phyloP scores from a whole-genome alignment of 768 basidiomycete genomes.

The Suillus bovinus region DNA sequence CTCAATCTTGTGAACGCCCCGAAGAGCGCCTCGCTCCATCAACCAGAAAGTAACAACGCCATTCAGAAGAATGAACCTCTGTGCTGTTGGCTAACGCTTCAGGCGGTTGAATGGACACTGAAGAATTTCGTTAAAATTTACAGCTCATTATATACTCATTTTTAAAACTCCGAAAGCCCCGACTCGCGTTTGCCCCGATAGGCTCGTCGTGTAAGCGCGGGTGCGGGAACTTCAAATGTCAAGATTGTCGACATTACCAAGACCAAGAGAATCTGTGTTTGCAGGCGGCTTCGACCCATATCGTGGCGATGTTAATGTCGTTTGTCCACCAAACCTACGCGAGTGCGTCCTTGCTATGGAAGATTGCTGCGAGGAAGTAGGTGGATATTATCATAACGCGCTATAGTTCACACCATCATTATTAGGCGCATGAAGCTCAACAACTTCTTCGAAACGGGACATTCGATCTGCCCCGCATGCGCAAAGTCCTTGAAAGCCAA shows the following conservation, averaged over 20 bases:
- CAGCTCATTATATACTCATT: slow-evolving; percentile 27
- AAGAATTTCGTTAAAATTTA: slow-evolving; percentile 28
- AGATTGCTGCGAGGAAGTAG: slow-evolving; percentile 78
- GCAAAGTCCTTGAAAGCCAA: slow-evolving; percentile 64
- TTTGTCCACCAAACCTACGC: slow-evolving; percentile 68
- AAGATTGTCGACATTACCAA: slow-evolving; percentile 49
- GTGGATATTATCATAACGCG: neutral
- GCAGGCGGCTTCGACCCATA: slow-evolving; percentile 65
- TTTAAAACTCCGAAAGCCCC: slow-evolving; percentile 28
- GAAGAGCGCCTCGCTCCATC: slow-evolving; percentile 71
- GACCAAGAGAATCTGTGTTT: slow-evolving; percentile 68
- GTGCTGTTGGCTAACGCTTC: slow-evolving; percentile 61
- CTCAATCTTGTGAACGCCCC: slow-evolving; percentile 54
- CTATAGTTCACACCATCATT: slow-evolving; percentile 9
- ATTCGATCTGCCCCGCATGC: slow-evolving; percentile 70
- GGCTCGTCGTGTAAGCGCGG: slow-evolving; percentile 3
- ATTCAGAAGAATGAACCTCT: slow-evolving; percentile 56
- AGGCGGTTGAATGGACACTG: slow-evolving; percentile 70
- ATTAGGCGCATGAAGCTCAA: slow-evolving; percentile 68
- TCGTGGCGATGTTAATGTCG: slow-evolving; percentile 59
- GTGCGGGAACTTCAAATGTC: slow-evolving; percentile 39
- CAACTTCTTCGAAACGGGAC: slow-evolving; percentile 69
- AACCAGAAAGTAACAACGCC: slow-evolving; percentile 66
- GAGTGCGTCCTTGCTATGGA: slow-evolving; percentile 81
- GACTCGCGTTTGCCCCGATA: slow-evolving; percentile 17